Evolutionary conservation across 306 rosid species (phyloP), one percentile per base, ranked within the genome.

Genomic region (Citrullus colocynthis): DNA sequence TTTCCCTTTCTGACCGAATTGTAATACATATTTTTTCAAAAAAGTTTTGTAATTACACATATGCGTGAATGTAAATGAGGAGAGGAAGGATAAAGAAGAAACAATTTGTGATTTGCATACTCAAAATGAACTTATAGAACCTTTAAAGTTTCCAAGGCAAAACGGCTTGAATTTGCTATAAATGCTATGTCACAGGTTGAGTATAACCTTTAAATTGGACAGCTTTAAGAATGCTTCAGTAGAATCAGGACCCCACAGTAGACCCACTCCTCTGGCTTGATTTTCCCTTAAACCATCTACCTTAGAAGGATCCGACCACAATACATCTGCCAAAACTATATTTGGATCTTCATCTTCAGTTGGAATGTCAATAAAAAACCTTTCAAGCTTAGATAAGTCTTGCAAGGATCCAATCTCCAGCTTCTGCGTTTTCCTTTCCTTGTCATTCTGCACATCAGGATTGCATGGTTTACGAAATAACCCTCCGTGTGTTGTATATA

Each of bases 211-310:
- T 78, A 91, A 85, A 34, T 85, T 94, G 80, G 90, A 86, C 71
- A 86, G 88, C 74, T 85, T 90, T 56, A 94, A 75, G 83, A 94
- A 94, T 58, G 88, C 83, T 79, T 94, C 91, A 0, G 98, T 94
- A 81, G 90, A 89, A 87, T 91, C 96, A 78, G 96, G 93, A 85
- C 98, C 98, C 93, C 96, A 94, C 86, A 87, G 85, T 51, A 94
- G 84, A 80, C 97, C 98, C 37, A 81, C 81, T 70, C 87, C 88
- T 78, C 77, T 80, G 84, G 83, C 85, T 52, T 85, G 79, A 77
- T 86, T 94, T 81, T 82, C 88, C 82, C 91, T 79, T 76, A 90
- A 80, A 82, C 98, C 97, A 75, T 90, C 85, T 77, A 77, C 87
- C 55, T 82, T 85, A 37, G 91, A 89, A 79, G 98, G 98, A 84